A percentile compares a stretch with the other conserved stretches of the same genome.
Evolutionary conservation across 2,329 filamentous ascomycete genomes (phyloP).

Genomic region (Colletotrichum sp.): DNA sequence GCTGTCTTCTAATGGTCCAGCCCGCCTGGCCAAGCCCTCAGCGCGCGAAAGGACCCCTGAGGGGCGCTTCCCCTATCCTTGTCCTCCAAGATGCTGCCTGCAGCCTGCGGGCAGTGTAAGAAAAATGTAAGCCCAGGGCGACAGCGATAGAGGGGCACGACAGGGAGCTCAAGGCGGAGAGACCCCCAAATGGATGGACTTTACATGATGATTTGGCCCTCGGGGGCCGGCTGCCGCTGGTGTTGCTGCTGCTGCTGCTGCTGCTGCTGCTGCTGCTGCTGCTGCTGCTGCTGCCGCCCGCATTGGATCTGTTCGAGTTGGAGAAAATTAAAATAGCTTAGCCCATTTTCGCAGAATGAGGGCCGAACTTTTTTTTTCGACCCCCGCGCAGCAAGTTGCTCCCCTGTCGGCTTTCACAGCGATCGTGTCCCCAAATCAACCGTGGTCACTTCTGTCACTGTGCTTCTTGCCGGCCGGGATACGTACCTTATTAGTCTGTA

Average conservation of each 20-base stretch:
- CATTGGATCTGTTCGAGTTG: neutral
- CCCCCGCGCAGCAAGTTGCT: neutral
- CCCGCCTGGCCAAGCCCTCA: neutral
- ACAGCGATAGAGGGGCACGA: neutral
- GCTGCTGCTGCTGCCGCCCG: neutral
- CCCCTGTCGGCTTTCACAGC: neutral
- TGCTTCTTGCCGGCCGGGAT: neutral
- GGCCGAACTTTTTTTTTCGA: neutral
- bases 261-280: neutral
- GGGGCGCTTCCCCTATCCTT: neutral
- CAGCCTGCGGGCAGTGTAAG: neutral
- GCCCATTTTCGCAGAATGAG: neutral
- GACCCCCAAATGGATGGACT: neutral
- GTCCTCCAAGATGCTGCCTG: neutral
- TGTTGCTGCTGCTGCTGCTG: neutral
- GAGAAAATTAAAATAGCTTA: neutral
- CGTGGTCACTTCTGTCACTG: neutral
- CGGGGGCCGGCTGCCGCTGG: neutral
- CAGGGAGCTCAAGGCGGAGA: neutral
- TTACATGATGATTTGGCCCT: neutral
- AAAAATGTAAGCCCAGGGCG: neutral
- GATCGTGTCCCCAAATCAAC: neutral
- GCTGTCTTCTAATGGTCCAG: neutral
- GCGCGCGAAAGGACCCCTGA: neutral
- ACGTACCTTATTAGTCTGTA: neutral